These are phyloP conservation scores for Fusarium clavum DNA, from an alignment of 2,329 filamentous ascomycete genomes.

Conservation along the genomic window DNA sequence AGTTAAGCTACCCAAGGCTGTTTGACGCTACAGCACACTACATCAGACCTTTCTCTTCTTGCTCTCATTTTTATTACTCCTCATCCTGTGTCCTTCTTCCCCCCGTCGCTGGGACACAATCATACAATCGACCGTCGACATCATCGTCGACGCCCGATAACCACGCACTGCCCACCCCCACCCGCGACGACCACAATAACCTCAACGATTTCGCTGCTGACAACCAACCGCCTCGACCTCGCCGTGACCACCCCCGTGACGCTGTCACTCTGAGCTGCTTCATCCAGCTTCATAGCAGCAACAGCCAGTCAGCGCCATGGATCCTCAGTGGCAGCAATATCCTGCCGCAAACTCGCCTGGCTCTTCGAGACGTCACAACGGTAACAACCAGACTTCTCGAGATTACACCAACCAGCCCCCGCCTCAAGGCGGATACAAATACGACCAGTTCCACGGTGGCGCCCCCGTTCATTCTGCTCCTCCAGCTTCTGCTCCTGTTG, in stretches of 20 bases:
- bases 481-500: slow-evolving; percentile 52
- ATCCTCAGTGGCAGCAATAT: slow-evolving; percentile 74
- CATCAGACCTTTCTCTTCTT: slow-evolving; percentile 27
- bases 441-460: slow-evolving; percentile 72
- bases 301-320: slow-evolving; percentile 58
- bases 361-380: slow-evolving; percentile 74
- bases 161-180: slow-evolving; percentile 36
- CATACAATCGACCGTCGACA: slow-evolving; percentile 39
- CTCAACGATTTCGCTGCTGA: slow-evolving; percentile 32
- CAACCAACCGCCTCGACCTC: slow-evolving; percentile 22
- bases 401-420: slow-evolving; percentile 57
- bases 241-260: slow-evolving; percentile 25
- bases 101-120: slow-evolving; percentile 28
- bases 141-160: slow-evolving; percentile 37
- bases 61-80: slow-evolving; percentile 36
- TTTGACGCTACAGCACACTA: slow-evolving; percentile 22
- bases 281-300: slow-evolving; percentile 34
- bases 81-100: slow-evolving; percentile 10
- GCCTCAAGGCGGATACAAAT: slow-evolving; percentile 70
- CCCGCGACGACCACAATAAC: slow-evolving; percentile 34
- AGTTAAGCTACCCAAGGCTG: slow-evolving; percentile 15
- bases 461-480: slow-evolving; percentile 48
- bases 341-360: slow-evolving; percentile 66
- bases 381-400: slow-evolving; percentile 58
- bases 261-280: slow-evolving; percentile 40